Conservation (phyloP, 345 rosid species). For the Carallia pectinifolia region DNA sequence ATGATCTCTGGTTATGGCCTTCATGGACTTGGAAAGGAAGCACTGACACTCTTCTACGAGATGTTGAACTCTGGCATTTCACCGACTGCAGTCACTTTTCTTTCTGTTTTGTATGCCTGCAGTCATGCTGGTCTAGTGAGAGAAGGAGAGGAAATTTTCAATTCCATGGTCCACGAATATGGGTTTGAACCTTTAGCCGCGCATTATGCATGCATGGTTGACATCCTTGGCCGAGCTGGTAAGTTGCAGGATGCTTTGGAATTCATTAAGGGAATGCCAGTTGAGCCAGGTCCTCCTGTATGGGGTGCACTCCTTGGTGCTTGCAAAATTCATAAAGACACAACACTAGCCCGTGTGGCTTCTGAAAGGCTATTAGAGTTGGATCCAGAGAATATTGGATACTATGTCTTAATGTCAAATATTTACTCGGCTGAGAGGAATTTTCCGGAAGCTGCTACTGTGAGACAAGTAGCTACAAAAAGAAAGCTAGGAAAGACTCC, state of each 20-base stretch:
- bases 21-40: constrained; percentile 76
- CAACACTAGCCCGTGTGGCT: constrained; percentile 56
- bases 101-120: constrained; percentile 70
- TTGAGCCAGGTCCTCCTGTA: constrained; percentile 58
- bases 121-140: constrained; percentile 78
- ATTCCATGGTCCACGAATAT: constrained; percentile 52
- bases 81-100: constrained; percentile 67
- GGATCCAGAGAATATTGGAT: constrained; percentile 68
- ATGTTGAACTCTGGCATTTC: constrained; percentile 48
- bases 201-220: constrained; percentile 85
- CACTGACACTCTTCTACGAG: constrained; percentile 50
- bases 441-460: constrained; percentile 62
- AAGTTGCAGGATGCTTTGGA: constrained; percentile 56
- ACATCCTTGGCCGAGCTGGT: constrained; percentile 81
- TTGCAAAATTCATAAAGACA: constrained; percentile 73
- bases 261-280: constrained; percentile 57
- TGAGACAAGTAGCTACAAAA: constrained; percentile 60
- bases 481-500: constrained; percentile 69
- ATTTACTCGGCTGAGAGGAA: constrained; percentile 63
- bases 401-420: constrained; percentile 67
- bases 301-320: constrained; percentile 80
- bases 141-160: constrained; percentile 64
- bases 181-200: constrained; percentile 57
- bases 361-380: constrained; percentile 58
- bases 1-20: constrained; percentile 83